These are phyloP conservation scores for Candolleomyces aberdarensis DNA, from an alignment of 768 basidiomycete species.

Conservation along the genomic window DNA sequence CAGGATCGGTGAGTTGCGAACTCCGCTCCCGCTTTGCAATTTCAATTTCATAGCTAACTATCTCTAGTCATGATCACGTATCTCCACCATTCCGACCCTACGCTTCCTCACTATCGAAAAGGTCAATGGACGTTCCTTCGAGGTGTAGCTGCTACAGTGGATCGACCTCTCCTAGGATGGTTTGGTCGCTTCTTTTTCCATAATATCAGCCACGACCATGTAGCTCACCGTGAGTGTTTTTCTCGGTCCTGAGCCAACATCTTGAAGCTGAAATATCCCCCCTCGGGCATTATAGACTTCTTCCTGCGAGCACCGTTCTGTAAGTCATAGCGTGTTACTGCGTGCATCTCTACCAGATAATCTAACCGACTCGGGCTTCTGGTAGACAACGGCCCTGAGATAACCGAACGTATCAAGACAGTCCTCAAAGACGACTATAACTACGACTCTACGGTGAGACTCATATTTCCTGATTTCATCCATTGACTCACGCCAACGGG, in stretches of 20 bases:
- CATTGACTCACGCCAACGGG: not conserved
- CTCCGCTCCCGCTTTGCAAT: not conserved
- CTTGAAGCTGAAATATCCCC: not conserved
- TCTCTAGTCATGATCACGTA: conserved; percentile 47
- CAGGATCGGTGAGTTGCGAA: conserved; percentile 29
- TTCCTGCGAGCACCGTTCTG: conserved; percentile 48
- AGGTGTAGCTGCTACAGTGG: conserved; percentile 51
- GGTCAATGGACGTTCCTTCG: conserved; percentile 49
- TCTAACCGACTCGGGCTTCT: conserved; percentile 8
- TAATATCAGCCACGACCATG: conserved; percentile 43
- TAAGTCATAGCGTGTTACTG: conserved; percentile 15
- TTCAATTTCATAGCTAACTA: not conserved
- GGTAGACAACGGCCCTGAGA: conserved; percentile 52
- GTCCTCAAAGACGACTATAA: conserved; percentile 53
- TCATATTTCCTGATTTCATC: not conserved
- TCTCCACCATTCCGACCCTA: conserved; percentile 53
- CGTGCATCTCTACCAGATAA: not conserved
- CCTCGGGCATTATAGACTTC: conserved; percentile 26
- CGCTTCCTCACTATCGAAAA: conserved; percentile 52
- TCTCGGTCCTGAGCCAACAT: not conserved
- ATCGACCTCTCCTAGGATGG: conserved; percentile 51
- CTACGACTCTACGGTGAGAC: conserved; percentile 48
- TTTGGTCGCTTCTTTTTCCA: conserved; percentile 53
- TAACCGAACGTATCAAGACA: conserved; percentile 43
- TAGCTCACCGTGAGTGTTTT: conserved; percentile 31